A percentile compares a stretch with the other conserved stretches of the same genome.
Conservation (phyloP, 305 asterid species). For the Ajuga reptans region DNA sequence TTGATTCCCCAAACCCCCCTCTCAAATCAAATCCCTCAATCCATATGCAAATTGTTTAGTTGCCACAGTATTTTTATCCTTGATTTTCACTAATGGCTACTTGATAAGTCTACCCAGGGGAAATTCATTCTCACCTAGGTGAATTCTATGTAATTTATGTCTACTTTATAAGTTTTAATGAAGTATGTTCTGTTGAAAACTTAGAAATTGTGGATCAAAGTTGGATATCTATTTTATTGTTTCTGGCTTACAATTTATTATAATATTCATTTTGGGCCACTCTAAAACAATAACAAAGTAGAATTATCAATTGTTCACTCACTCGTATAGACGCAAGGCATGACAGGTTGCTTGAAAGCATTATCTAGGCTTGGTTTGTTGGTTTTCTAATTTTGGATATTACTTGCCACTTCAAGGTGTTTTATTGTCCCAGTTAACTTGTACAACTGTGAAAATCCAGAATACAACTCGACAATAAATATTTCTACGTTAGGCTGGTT, state of each 20-base stretch:
- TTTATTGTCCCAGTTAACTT: background rate
- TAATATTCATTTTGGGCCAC: background rate
- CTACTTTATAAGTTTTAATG: background rate
- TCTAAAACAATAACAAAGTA: background rate
- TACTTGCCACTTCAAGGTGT: background rate
- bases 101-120: background rate
- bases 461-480: no score
- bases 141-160: background rate
- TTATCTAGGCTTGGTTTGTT: background rate
- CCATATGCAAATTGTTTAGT: background rate
- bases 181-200: background rate
- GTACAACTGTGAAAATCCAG: background rate
- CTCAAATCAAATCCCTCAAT: background rate
- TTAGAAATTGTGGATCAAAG: conserved; percentile 2
- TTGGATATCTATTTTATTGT: background rate
- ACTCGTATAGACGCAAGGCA: background rate
- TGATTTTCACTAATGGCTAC: background rate
- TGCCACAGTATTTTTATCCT: background rate
- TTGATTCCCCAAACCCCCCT: background rate
- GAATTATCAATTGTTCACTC: background rate
- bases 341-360: background rate
- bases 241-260: background rate
- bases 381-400: background rate
- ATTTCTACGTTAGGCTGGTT: background rate
- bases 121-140: background rate